These are phyloP conservation scores for Begonia peltatifolia DNA, from an alignment of 306 rosid species.

Conservation along the genomic window DNA sequence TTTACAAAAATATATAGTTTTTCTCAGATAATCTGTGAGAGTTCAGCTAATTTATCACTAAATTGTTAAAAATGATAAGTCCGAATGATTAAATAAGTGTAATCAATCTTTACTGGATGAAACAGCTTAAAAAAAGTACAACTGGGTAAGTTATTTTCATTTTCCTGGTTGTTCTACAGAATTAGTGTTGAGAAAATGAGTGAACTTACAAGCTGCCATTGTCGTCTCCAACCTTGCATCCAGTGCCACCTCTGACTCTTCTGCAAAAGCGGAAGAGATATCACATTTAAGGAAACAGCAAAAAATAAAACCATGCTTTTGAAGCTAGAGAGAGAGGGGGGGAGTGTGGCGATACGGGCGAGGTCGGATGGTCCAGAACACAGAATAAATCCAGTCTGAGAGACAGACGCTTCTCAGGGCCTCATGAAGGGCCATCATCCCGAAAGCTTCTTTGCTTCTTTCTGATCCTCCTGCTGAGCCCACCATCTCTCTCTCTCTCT, in stretches of 20 bases:
- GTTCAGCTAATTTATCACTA: too few relatives aligned
- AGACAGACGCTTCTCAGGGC: constrained; percentile 84
- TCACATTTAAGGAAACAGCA: constrained; percentile 11
- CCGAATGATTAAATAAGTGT: too few relatives aligned
- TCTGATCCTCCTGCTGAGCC: constrained; percentile 88
- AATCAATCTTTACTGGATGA: too few relatives aligned
- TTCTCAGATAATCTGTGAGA: too few relatives aligned
- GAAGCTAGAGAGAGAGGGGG: constrained; percentile 6
- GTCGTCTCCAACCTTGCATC: constrained; percentile 99
- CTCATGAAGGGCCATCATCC: constrained; percentile 99
- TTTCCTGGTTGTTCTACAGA: too few relatives aligned
- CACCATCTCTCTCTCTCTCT: constrained; percentile 65
- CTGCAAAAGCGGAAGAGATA: constrained; percentile 29
- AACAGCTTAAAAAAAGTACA: too few relatives aligned
- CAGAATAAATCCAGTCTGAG: constrained; percentile 99
- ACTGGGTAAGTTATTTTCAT: too few relatives aligned
- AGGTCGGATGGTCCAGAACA: constrained; percentile 99
- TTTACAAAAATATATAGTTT: constrained; percentile 15
- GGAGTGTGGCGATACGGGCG: constrained; percentile 55
- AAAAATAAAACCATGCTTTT: constrained; percentile 9
- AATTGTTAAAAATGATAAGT: too few relatives aligned
- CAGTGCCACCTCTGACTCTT: constrained; percentile 95
- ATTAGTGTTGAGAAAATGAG: too few relatives aligned
- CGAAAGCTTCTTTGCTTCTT: constrained; percentile 99
- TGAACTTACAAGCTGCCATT: constrained; percentile 80